phyloP scores from a whole-genome alignment of 768 basidiomycete species.

The Lanmaoa rubissima region DNA sequence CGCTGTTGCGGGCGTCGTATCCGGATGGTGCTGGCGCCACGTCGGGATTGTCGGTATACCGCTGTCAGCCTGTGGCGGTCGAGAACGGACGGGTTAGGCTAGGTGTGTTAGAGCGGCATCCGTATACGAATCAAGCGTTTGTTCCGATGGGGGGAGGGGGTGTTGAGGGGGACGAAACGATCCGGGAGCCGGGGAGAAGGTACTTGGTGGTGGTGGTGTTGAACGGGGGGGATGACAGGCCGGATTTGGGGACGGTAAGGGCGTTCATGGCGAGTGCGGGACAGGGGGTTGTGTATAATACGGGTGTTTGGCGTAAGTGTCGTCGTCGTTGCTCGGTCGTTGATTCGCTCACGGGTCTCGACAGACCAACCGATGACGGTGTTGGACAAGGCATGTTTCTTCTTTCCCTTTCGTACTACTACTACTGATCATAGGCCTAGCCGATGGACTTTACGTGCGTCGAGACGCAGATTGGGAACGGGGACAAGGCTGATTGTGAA shows the following conservation, averaged over 20 bases:
- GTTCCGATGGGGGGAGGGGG: constrained; percentile 81
- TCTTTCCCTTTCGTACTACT: background rate
- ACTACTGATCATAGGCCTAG: constrained; percentile 36
- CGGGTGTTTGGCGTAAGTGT: constrained; percentile 86
- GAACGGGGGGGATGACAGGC: constrained; percentile 72
- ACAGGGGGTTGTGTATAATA: constrained; percentile 86
- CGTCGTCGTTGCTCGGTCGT: background rate
- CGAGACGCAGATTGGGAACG: constrained; percentile 90
- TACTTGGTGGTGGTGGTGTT: constrained; percentile 89
- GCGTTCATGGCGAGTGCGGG: constrained; percentile 79
- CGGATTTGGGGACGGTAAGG: constrained; percentile 69
- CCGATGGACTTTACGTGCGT: constrained; percentile 82
- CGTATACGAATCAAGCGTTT: constrained; percentile 88
- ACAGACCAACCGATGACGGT: constrained; percentile 93
- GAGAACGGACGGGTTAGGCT: constrained; percentile 54
- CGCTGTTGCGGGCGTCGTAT: constrained; percentile 68
- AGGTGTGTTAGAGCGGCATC: constrained; percentile 83
- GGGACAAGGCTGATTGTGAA: constrained; percentile 80
- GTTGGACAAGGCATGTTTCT: constrained; percentile 48
- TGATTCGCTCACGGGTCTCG: constrained; percentile 8
- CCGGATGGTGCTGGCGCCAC: constrained; percentile 54
- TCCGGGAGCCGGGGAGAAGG: constrained; percentile 45
- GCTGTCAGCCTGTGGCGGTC: constrained; percentile 58
- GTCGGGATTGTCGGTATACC: constrained; percentile 77
- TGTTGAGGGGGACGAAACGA: constrained; percentile 41